These are phyloP conservation scores for Fusarium kyushuense DNA, from an alignment of 2,329 filamentous ascomycete species.

Conservation along the genomic window DNA sequence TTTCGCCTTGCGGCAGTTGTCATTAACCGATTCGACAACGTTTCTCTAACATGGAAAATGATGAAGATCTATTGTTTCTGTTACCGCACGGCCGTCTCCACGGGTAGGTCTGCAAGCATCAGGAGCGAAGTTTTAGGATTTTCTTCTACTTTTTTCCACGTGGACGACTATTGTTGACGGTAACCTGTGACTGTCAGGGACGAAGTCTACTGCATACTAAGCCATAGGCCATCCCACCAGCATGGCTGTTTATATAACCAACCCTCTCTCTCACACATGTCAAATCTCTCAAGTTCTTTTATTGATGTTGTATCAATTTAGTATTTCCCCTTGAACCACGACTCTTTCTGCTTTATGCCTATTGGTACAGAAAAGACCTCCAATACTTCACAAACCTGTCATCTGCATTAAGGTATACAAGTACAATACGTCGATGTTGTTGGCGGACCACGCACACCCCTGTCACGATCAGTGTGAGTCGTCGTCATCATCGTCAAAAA, in stretches of 20 bases:
- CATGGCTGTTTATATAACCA: not conserved
- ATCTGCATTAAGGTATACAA: not conserved
- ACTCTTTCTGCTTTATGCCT: not conserved
- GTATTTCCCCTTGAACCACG: not conserved
- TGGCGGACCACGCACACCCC: conserved; percentile 21
- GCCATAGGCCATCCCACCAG: not conserved
- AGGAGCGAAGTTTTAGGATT: not conserved
- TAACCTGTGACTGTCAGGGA: not conserved
- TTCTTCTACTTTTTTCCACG: not conserved
- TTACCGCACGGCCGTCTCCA: conserved; percentile 14
- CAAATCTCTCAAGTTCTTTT: not conserved
- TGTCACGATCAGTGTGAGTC: conserved; percentile 27
- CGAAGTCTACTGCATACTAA: not conserved
- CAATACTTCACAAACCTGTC: not conserved
- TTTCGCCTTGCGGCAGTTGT: conserved; percentile 20
- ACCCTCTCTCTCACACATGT: not conserved
- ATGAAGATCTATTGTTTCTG: conserved; percentile 31
- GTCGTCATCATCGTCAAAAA: conserved; percentile 34
- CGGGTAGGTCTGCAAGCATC: not conserved
- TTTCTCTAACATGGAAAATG: not conserved
- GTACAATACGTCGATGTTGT: not conserved
- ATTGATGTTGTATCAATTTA: not conserved
- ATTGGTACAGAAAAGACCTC: not conserved
- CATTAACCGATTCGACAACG: conserved; percentile 18
- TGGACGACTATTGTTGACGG: not conserved